Evolutionary conservation across 2,329 filamentous ascomycete species (phyloP).

Genomic region (Fusarium sp.): DNA sequence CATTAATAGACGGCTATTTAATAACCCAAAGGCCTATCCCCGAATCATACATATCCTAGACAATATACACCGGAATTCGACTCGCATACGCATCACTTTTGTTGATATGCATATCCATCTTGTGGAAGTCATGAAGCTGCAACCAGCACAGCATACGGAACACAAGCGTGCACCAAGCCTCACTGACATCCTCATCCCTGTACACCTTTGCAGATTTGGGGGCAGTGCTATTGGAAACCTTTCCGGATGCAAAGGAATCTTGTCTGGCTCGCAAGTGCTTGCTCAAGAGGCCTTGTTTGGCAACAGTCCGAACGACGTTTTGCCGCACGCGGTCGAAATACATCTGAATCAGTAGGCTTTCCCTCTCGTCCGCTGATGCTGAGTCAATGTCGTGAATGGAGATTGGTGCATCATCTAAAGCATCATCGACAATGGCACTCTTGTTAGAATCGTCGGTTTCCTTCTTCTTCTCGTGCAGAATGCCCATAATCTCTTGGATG

Average conservation of each 20-base stretch:
- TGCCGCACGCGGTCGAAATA: conserved; percentile 31
- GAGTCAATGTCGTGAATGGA: conserved; percentile 36
- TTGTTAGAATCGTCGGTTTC: not conserved
- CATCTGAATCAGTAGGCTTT: conserved; percentile 26
- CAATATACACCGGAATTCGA: conserved; percentile 53
- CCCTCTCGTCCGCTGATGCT: conserved; percentile 22
- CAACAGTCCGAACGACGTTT: conserved; percentile 14
- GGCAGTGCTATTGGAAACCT: not conserved
- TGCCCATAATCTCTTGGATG: conserved; percentile 31
- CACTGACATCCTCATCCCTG: conserved; percentile 12
- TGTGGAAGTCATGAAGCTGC: conserved; percentile 55
- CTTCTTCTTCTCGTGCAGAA: conserved; percentile 21
- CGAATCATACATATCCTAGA: conserved; percentile 14
- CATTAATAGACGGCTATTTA: no score
- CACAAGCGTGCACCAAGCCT: conserved; percentile 53
- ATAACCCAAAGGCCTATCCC: no score
- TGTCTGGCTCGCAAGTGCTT: conserved; percentile 17
- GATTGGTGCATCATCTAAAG: not conserved
- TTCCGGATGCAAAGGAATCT: not conserved
- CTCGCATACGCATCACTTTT: conserved; percentile 53
- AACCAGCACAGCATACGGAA: conserved; percentile 57
- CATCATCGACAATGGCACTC: not conserved
- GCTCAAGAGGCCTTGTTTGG: conserved; percentile 9
- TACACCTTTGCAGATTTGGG: not conserved
- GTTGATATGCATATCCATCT: conserved; percentile 51